Conservation (phyloP, 176 grass and related monocot species). For the Cenchrus purpureus region DNA sequence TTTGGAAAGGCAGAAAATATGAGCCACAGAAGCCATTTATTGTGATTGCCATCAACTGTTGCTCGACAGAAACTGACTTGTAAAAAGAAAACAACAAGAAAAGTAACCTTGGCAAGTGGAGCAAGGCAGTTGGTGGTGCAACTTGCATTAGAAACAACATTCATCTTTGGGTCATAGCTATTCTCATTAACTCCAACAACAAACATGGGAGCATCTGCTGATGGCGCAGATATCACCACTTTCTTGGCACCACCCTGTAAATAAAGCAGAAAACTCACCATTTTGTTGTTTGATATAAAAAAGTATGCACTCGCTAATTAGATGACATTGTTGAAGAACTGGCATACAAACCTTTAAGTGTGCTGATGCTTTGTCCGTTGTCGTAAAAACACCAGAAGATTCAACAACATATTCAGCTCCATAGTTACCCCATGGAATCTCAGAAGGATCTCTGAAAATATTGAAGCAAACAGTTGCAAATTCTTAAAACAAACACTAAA, state of each 20-base stretch:
- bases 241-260: conserved; percentile 94
- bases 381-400: conserved; percentile 97
- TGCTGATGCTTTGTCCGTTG: conserved; percentile 71
- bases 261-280: conserved; percentile 37
- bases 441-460: conserved; percentile 77
- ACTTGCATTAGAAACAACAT: conserved; percentile 98
- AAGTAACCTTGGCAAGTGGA: conserved; percentile 91
- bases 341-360: conserved; percentile 78
- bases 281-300: conserved; percentile 19
- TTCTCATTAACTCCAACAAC: conserved; percentile 98
- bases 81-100: neutral
- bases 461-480: conserved; percentile 12
- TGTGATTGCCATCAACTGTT: conserved; percentile 14
- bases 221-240: conserved; percentile 98
- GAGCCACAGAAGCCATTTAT: conserved; percentile 11
- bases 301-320: neutral
- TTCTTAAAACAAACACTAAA: neutral
- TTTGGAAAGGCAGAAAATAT: conserved; percentile 26
- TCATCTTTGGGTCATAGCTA: conserved; percentile 76
- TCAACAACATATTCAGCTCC: conserved; percentile 93
- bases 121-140: conserved; percentile 99
- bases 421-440: conserved; percentile 89
- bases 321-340: conserved; percentile 6
- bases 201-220: conserved; percentile 98
- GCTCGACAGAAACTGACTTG: conserved; percentile 19